phyloP scores from a whole-genome alignment of 176 grass and related monocot genomes.

The Hyparrhenia diplandra region DNA sequence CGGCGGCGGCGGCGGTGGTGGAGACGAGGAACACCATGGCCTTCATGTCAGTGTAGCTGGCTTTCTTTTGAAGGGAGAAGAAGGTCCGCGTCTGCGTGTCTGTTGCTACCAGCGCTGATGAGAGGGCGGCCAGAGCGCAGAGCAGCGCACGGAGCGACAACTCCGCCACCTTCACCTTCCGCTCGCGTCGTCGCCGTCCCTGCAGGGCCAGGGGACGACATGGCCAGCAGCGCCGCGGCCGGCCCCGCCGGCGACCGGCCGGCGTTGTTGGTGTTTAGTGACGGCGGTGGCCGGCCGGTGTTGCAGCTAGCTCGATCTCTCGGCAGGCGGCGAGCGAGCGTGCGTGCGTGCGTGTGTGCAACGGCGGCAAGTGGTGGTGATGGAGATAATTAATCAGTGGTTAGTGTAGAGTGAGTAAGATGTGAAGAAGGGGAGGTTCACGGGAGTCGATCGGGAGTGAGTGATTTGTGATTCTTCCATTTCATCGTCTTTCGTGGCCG shows the following conservation, averaged over 20 bases:
- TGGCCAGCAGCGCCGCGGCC: too few relatives aligned
- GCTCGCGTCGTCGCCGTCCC: conserved; percentile 18
- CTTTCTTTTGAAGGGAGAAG: conserved; percentile 59
- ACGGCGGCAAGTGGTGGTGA: neutral
- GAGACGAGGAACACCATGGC: conserved; percentile 68
- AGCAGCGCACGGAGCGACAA: conserved; percentile 43
- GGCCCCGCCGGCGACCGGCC: neutral
- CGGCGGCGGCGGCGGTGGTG: conserved; percentile 38
- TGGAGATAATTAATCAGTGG: neutral
- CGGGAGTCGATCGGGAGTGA: too few relatives aligned
- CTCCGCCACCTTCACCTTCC: conserved; percentile 63
- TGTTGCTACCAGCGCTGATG: conserved; percentile 49
- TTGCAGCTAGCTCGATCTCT: too few relatives aligned
- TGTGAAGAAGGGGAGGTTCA: too few relatives aligned
- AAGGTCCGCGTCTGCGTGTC: conserved; percentile 53
- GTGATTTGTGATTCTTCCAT: neutral
- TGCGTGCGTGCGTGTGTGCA: too few relatives aligned
- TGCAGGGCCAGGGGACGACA: too few relatives aligned
- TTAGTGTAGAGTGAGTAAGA: neutral
- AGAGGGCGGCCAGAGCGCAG: conserved; percentile 21
- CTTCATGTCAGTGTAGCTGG: conserved; percentile 68
- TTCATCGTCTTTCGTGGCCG: neutral
- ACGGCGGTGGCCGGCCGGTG: too few relatives aligned
- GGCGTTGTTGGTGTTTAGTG: too few relatives aligned
- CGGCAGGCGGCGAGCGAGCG: too few relatives aligned